Base-by-base conservation (phyloP, 257 asterid species). In the Rhazya stricta region DNA sequence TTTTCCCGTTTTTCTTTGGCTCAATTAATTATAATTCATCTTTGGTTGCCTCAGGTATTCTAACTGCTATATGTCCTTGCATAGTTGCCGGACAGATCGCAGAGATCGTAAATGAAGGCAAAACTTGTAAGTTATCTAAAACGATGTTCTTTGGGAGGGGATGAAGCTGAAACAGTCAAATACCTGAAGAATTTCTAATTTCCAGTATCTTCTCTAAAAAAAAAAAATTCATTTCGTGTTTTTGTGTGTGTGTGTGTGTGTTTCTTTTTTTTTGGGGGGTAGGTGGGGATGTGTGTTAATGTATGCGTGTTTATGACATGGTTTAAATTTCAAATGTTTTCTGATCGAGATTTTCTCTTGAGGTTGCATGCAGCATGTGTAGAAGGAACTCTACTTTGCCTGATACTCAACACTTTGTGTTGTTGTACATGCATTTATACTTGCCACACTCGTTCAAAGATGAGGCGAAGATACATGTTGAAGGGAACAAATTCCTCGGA, bases 31-130 rank as follows among this genome's bases (percentile, higher is more conserved):
- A 11, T 62, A 25, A 42, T 58, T 12, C 5, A 18, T 48, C 12
- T 75, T 63, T 53, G 56, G 6, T 39, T 41, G 56, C 15, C 46
- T 10, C 75, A 81, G 85, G 80, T 78, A 3, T 74, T 32, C 63
- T 19, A 63, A 81, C 85, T 46, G 53, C 65, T 18, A 2, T 74
- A 25, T 81, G 82, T 56, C 85, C 85, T 61, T 81, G 85, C 80
- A 45, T 74, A 54, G 79, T 76, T 13, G 68, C 79, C 11, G 81
- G 82, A 11, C 82, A 78, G 61, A 71, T 81, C 74, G 53, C 77
- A 36, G 85, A 81, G 74, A 81, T 81, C 41, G 79, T 81, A 21
- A 71, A 74, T 42, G 82, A 81, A 71, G 85, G 85, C 21, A 76
- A 62, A 56, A 81, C 82, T 12, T 78, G 85, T 81, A 78, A 81